Conservation (phyloP, 352 stramenopile genomes). For the Phytophthora fragariaefolia region DNA sequence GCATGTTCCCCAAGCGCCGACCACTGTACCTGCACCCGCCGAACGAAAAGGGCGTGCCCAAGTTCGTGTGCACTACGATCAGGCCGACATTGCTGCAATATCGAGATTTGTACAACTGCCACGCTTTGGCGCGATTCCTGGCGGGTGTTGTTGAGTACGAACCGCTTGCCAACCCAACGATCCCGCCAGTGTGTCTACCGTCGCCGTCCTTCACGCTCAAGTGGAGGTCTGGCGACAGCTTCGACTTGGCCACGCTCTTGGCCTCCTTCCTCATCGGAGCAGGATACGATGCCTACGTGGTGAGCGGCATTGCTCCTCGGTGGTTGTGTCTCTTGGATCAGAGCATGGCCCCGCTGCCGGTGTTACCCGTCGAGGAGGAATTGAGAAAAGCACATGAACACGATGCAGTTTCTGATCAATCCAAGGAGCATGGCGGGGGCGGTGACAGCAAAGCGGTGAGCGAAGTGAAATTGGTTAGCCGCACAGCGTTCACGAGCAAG, state of each 20-base stretch:
- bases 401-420: slow-evolving; percentile 23
- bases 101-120: slow-evolving; percentile 92
- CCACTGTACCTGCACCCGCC: slow-evolving; percentile 89
- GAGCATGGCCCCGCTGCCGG: slow-evolving; percentile 72
- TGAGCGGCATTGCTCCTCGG: slow-evolving; percentile 85
- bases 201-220: slow-evolving; percentile 89
- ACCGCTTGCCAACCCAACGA: slow-evolving; percentile 86
- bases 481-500: slow-evolving; percentile 75
- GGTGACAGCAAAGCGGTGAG: slow-evolving; percentile 25
- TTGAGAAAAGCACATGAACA: slow-evolving; percentile 50
- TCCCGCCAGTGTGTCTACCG: slow-evolving; percentile 76
- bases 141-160: slow-evolving; percentile 94
- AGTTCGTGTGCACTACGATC: slow-evolving; percentile 96
- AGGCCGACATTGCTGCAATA: slow-evolving; percentile 93
- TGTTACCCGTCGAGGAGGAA: slow-evolving; percentile 60
- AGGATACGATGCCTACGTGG: slow-evolving; percentile 96
- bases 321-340: slow-evolving; percentile 94
- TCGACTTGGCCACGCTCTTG: slow-evolving; percentile 92
- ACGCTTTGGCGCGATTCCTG: slow-evolving; percentile 89
- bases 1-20: slow-evolving; percentile 80
- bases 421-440: slow-evolving; percentile 1
- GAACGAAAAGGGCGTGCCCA: slow-evolving; percentile 93
- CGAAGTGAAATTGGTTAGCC: slow-evolving; percentile 52
- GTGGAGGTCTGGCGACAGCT: slow-evolving; percentile 91
- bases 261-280: slow-evolving; percentile 92